Conservation (phyloP, 108 stramenopile genomes). For the Skeletonema tropicum region DNA sequence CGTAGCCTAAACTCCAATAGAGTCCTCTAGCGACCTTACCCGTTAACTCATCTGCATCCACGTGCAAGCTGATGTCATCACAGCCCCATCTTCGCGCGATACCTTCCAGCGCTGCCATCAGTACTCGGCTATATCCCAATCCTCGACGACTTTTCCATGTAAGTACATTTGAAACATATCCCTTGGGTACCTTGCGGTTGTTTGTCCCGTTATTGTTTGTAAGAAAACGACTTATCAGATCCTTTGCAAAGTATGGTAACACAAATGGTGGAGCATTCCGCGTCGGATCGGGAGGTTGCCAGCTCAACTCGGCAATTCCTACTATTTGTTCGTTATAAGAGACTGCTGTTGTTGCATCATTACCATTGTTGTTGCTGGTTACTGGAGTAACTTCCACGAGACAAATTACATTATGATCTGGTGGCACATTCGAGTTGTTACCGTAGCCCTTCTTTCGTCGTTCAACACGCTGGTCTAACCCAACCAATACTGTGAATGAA, state of each 20-base stretch:
- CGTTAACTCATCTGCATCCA: constrained; percentile 61
- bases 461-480: constrained; percentile 39
- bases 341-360: neutral
- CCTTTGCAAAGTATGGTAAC: constrained; percentile 52
- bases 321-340: constrained; percentile 50
- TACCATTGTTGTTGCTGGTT: neutral
- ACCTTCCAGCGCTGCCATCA: constrained; percentile 72
- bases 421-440: neutral
- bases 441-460: constrained; percentile 42
- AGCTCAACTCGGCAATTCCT: constrained; percentile 69
- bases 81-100: constrained; percentile 67
- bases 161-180: constrained; percentile 71
- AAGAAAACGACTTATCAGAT: constrained; percentile 39
- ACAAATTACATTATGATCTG: constrained; percentile 49
- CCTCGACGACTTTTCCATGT: constrained; percentile 57
- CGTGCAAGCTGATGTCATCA: constrained; percentile 60
- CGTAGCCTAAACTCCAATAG: constrained; percentile 63
- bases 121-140: constrained; percentile 59
- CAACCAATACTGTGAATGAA: constrained; percentile 44
- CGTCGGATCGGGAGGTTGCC: constrained; percentile 65
- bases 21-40: constrained; percentile 57
- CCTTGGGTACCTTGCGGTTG: constrained; percentile 13
- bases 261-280: constrained; percentile 68
- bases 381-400: constrained; percentile 34
- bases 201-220: neutral